Percentiles rank a stretch among this genome's conserved stretches.
Conservation (phyloP, 805 yeast genomes). For the Tetrapisispora arboricola region DNA sequence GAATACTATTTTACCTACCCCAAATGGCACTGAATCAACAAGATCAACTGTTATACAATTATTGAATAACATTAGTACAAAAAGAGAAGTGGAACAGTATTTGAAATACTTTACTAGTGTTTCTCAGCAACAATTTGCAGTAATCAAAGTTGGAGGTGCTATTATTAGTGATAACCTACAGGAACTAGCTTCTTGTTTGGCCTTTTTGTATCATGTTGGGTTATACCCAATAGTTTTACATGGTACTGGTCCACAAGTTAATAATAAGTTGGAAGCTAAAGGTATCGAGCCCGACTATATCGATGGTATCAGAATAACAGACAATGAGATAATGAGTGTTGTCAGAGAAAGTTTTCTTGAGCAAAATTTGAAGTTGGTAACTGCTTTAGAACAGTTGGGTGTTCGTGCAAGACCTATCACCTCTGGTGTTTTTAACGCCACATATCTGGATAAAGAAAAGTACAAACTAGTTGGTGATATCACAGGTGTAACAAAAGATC, state of each 20-base stretch:
- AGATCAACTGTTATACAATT: slow-evolving; percentile 93
- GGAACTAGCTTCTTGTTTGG: slow-evolving; percentile 89
- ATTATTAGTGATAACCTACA: slow-evolving; percentile 90
- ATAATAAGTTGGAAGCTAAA: slow-evolving; percentile 82
- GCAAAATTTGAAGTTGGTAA: slow-evolving; percentile 88
- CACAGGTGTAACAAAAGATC: slow-evolving; percentile 73
- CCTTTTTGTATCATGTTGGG: slow-evolving; percentile 94
- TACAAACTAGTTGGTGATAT: slow-evolving; percentile 90
- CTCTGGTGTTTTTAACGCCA: slow-evolving; percentile 93
- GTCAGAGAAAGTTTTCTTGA: slow-evolving; percentile 92
- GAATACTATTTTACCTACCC: slow-evolving; percentile 6
- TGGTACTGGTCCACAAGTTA: slow-evolving; percentile 99
- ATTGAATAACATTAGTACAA: slow-evolving; percentile 91
- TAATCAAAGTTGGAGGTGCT: slow-evolving; percentile 98
- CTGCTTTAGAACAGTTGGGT: slow-evolving; percentile 92
- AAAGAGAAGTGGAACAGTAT: slow-evolving; percentile 96
- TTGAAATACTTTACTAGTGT: slow-evolving; percentile 94
- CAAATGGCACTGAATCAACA: slow-evolving; percentile 34
- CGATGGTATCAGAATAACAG: slow-evolving; percentile 95
- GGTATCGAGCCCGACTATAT: slow-evolving; percentile 93
- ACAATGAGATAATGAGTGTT: slow-evolving; percentile 87
- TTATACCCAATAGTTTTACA: slow-evolving; percentile 93
- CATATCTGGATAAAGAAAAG: slow-evolving; percentile 79
- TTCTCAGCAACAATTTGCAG: slow-evolving; percentile 93
- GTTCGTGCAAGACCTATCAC: slow-evolving; percentile 98